Evolutionary conservation across 495 filamentous ascomycete species (phyloP).

Genomic region (Margaritispora aquatica): DNA sequence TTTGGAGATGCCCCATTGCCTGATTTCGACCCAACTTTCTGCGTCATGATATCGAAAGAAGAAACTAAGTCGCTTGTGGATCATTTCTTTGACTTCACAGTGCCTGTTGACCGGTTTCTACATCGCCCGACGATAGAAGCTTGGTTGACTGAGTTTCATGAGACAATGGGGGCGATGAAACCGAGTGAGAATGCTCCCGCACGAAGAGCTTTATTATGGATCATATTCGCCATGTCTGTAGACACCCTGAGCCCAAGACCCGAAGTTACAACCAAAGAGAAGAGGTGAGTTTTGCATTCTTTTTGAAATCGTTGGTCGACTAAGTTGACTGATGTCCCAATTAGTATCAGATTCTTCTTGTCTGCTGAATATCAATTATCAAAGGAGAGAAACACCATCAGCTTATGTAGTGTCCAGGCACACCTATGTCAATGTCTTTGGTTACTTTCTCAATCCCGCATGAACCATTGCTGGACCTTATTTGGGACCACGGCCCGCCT

Average conservation of each 20-base stretch:
- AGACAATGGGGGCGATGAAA: conserved; percentile 21
- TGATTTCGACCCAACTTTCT: conserved; percentile 16
- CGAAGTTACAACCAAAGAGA: not conserved
- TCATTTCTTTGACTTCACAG: conserved; percentile 34
- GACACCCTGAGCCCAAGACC: not conserved
- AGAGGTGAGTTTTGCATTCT: conserved; percentile 10
- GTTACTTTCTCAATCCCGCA: conserved; percentile 29
- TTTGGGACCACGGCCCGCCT: conserved; percentile 33
- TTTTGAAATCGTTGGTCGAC: not conserved
- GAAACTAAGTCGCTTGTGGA: conserved; percentile 25
- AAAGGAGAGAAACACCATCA: conserved; percentile 26
- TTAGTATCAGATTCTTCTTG: not conserved
- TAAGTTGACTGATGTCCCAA: not conserved
- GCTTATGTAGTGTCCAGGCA: conserved; percentile 33
- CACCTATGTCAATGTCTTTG: conserved; percentile 33
- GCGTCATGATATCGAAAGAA: conserved; percentile 21
- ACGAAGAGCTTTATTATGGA: not conserved
- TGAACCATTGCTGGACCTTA: conserved; percentile 34
- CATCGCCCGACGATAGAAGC: conserved; percentile 30
- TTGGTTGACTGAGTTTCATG: conserved; percentile 25
- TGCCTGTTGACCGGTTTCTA: conserved; percentile 31
- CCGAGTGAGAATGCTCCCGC: not conserved
- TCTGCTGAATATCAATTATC: conserved; percentile 14
- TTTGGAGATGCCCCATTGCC: conserved; percentile 19
- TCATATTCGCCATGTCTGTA: not conserved